Evolutionary conservation across 371 early-diverging fungal species (phyloP).

Genomic region (Rhizopus delemar): DNA sequence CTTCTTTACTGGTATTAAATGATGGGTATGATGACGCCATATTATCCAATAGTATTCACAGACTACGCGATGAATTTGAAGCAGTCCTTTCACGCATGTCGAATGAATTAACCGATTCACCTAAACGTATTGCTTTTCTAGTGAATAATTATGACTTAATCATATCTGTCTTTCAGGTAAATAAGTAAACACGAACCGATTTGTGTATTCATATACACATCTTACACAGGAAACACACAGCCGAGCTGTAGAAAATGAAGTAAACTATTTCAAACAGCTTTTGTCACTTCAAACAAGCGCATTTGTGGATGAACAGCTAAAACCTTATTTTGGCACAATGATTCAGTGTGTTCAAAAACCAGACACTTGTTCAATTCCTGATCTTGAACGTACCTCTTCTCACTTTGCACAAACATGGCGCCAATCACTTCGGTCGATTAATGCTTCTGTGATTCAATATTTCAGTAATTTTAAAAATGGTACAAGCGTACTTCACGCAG

Average conservation of each 20-base stretch:
- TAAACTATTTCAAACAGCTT: conserved; percentile 70
- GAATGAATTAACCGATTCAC: conserved; percentile 67
- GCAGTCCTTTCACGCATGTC: conserved; percentile 70
- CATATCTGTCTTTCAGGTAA: conserved; percentile 67
- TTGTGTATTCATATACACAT: background rate
- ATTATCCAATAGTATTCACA: conserved; percentile 66
- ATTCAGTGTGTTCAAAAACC: conserved; percentile 72
- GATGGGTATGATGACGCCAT: conserved; percentile 84
- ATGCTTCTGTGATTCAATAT: conserved; percentile 79
- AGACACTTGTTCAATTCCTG: conserved; percentile 40
- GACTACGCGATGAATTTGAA: conserved; percentile 80
- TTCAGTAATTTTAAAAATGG: conserved; percentile 94
- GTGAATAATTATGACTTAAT: conserved; percentile 93
- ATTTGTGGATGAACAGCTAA: conserved; percentile 86
- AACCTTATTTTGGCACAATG: conserved; percentile 75
- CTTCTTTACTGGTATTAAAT: conserved; percentile 84
- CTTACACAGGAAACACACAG: conserved; percentile 63
- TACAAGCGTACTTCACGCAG: conserved; percentile 82
- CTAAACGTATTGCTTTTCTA: conserved; percentile 73
- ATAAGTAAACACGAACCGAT: background rate
- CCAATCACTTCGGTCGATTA: conserved; percentile 69
- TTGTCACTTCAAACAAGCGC: conserved; percentile 70
- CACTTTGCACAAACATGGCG: conserved; percentile 85
- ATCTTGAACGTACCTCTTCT: conserved; percentile 66
- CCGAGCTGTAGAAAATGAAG: conserved; percentile 69